Conservation (phyloP, 148 eudicot genomes). For the Spergularia marina region DNA sequence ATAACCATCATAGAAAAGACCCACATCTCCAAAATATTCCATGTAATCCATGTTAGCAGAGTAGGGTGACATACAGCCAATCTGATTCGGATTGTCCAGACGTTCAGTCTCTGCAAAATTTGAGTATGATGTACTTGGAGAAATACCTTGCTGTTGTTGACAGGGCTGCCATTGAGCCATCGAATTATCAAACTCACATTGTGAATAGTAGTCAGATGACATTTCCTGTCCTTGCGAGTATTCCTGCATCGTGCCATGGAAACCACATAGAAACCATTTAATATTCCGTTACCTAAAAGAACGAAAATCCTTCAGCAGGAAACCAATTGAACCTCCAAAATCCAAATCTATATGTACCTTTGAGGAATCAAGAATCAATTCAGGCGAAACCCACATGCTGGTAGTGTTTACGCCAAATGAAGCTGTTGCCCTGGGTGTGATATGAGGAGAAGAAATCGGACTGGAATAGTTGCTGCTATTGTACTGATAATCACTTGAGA, state of each 20-base stretch:
- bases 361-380: conserved; percentile 72
- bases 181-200: conserved; percentile 39
- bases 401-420: conserved; percentile 39
- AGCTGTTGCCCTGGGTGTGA: conserved; percentile 34
- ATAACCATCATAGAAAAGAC: conserved; percentile 38
- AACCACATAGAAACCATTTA: conserved; percentile 8
- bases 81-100: conserved; percentile 43
- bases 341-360: conserved; percentile 37
- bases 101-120: conserved; percentile 64
- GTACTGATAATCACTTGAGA: conserved; percentile 40
- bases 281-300: not conserved
- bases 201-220: conserved; percentile 35
- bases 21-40: conserved; percentile 49
- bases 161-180: conserved; percentile 44
- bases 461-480: conserved; percentile 55
- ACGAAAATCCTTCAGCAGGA: not conserved
- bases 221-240: conserved; percentile 42
- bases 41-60: conserved; percentile 40
- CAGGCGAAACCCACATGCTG: conserved; percentile 58
- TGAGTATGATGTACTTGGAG: conserved; percentile 67
- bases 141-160: conserved; percentile 40
- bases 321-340: not conserved
- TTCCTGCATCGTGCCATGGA: conserved; percentile 43
- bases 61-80: conserved; percentile 52
- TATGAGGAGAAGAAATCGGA: conserved; percentile 56